Base-by-base conservation (phyloP, 345 rosid species). In the Hirschfeldia incana region DNA sequence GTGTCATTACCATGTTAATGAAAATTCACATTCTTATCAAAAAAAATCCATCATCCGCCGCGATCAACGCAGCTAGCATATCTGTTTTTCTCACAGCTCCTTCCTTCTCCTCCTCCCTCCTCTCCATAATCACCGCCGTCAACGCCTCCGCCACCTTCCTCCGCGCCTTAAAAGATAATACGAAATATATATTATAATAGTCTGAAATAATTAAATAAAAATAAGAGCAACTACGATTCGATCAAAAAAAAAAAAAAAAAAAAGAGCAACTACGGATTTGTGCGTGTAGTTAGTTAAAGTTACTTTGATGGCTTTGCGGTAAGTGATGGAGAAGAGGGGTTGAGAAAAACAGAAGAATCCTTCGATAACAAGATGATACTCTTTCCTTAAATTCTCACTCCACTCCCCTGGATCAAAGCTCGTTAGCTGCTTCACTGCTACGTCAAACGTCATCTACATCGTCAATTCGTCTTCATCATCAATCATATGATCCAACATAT, bases 141-240 rank as follows among this genome's bases (percentile, higher is more conserved):
- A 95, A 76, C 7, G 97, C 97, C 87, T 93, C 99, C 10, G 98
- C 98, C 83, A 95, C 99, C 85, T 93, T 95, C 11, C 90, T 87
- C 82, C 99, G 85, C 1, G 99, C 99, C 99, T 6, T 58, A 8
- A 6, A 62, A 32, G 61, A 29, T 29, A 7, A 59, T 9, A 17
- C 70, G 34, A 58, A 46, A 42, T n/a, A 67, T 34, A 49, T 6
- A 55, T 42, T 15, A 3, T n/a, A 49, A 13, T 11, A 57, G 13
- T 13, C 30, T 13, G 7, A 67, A 67, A 51, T 7, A 6, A 46
- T 58, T 42, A 37, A 51, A 27, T 32, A 58, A 65, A 1, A 8
- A 39, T 2, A 65, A 1, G 5, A 39, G 12, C 2, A 39, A 60
- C 1, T 21, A 21, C n/a, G n/a, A n/a, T n/a, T n/a, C n/a, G n/a